Percentiles rank a stretch among this genome's conserved stretches.
These are phyloP conservation scores for Cladosporium austrohemisphaericum DNA, from an alignment of 2,329 filamentous ascomycete species.

Conservation along the genomic window DNA sequence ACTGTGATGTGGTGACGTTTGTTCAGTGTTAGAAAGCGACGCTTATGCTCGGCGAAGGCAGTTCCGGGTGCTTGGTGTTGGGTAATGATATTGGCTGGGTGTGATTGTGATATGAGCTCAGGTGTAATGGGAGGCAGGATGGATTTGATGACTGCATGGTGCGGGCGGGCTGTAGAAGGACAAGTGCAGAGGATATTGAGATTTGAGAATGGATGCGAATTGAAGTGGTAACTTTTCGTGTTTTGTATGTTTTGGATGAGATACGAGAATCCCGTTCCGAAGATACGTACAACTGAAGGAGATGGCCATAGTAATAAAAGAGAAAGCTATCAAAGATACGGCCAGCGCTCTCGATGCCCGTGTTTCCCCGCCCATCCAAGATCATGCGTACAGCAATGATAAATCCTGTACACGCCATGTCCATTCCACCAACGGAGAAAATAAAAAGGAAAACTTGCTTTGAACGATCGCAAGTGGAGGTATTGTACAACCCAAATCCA, in stretches of 20 bases:
- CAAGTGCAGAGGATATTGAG: too few relatives aligned
- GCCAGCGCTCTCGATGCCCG: not conserved
- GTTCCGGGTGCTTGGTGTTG: too few relatives aligned
- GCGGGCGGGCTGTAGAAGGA: too few relatives aligned
- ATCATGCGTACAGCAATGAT: not conserved
- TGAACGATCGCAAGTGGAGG: constrained; percentile 11
- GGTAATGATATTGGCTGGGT: too few relatives aligned
- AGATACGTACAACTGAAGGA: constrained; percentile 9
- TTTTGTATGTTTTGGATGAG: not conserved
- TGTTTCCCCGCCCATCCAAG: not conserved
- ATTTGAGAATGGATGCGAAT: not conserved
- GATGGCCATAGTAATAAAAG: not conserved
- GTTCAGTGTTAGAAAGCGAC: too few relatives aligned
- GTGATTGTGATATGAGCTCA: too few relatives aligned
- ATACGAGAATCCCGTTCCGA: not conserved
- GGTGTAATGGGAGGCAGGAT: too few relatives aligned
- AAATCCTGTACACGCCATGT: not conserved
- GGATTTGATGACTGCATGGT: too few relatives aligned
- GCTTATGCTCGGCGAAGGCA: too few relatives aligned
- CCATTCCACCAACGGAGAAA: not conserved
- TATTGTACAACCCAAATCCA: not conserved
- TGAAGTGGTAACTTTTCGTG: not conserved
- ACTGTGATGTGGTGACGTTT: not conserved
- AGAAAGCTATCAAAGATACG: not conserved
- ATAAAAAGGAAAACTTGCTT: constrained; percentile 6